Evolutionary conservation across 1,139 yeast species (phyloP).

Genomic region (Yamadazyma spencermartinsiae): DNA sequence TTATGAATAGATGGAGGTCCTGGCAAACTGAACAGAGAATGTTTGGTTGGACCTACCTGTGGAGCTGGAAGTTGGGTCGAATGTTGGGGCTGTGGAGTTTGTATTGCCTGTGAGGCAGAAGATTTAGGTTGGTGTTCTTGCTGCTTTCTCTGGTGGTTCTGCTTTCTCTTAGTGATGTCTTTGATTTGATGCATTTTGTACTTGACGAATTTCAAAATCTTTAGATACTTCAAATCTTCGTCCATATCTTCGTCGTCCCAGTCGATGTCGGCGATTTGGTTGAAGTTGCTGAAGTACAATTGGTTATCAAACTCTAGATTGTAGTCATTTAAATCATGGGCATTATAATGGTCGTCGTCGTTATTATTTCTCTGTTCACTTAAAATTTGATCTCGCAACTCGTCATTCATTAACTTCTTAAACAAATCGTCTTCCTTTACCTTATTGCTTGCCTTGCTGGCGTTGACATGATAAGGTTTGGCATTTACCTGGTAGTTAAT

Average conservation of each 20-base stretch:
- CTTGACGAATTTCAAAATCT: constrained; percentile 43
- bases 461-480: constrained; percentile 10
- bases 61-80: not conserved
- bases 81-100: not conserved
- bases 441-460: constrained; percentile 18
- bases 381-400: constrained; percentile 40
- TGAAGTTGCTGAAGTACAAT: constrained; percentile 14
- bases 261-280: constrained; percentile 31
- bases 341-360: constrained; percentile 34
- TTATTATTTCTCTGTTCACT: constrained; percentile 29
- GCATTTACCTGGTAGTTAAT: constrained; percentile 35
- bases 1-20: constrained; percentile 10
- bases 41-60: not conserved
- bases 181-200: constrained; percentile 29
- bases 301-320: constrained; percentile 15
- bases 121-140: constrained; percentile 1
- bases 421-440: constrained; percentile 39
- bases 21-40: not conserved
- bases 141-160: not conserved
- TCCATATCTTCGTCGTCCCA: constrained; percentile 55
- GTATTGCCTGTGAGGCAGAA: not conserved
- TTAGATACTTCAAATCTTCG: constrained; percentile 48
- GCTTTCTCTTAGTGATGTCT: constrained; percentile 12
- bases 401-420: constrained; percentile 41
- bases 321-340: constrained; percentile 23